Evolutionary conservation across 2,329 filamentous ascomycete species (phyloP), one percentile per base, ranked within the genome.

Genomic region (Teratosphaeria destructans): DNA sequence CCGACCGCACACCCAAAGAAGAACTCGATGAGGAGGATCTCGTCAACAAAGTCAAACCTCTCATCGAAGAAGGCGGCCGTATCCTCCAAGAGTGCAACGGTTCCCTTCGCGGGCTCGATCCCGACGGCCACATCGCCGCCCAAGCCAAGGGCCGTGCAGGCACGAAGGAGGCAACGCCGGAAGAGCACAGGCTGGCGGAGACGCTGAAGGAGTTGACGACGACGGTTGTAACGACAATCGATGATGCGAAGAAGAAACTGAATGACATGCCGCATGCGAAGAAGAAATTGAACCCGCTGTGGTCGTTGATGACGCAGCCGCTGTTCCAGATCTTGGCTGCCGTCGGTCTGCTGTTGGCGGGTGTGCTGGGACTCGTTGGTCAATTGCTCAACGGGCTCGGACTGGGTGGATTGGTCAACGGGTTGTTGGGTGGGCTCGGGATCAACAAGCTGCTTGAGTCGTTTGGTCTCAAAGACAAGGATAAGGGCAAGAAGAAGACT

Each of bases 221-320:
- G 23, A 86, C 84, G 29, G 88, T 96, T 26, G 86, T 88, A 54
- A 85, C 86, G 68, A 90, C 87, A 27, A 93, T 96, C 66, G 91
- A 96, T 70, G 86, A 87, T 64, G 88, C 89, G 29, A 94, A 92
- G 84, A 89, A 87, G 78, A 89, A 89, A 79, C 88, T 96, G 62
- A 85, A 88, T 70, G 88, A 89, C 70, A 94, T 96, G 89, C 91
- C 92, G 5, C 88, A 95, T 66, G 92, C 90, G 52, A 95, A 96
- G 86, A 93, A 95, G 81, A 86, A 93, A 79, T 82, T 96, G 62
- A 96, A 93, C 77, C 91, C 92, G 11, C 84, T 96, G 34, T 95
- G 91, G 90, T 85, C 79, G 34, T 79, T 96, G 55, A 78, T 94
- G 65, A 85, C 85, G 39, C 90, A 96, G 79, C 92, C 92, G 11